Conservation (phyloP, 2,329 filamentous ascomycete species). For the Lachnellula occidentalis region DNA sequence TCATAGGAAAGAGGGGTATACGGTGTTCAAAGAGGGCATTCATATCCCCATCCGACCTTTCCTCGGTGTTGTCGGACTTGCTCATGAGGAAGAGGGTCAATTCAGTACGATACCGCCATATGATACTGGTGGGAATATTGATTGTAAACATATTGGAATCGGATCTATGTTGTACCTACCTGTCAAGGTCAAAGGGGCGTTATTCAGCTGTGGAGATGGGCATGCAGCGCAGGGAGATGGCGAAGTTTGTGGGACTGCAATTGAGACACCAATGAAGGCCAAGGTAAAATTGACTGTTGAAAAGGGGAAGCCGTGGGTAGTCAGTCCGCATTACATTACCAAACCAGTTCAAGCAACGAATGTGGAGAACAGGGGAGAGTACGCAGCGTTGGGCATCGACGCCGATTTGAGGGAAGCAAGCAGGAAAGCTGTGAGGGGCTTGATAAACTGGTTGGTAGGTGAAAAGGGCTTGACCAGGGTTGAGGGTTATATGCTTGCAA, state of each 20-base stretch:
- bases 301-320: conserved; percentile 41
- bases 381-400: conserved; percentile 44
- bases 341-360: conserved; percentile 21
- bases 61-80: conserved; percentile 47
- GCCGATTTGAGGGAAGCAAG: conserved; percentile 43
- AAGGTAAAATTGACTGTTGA: conserved; percentile 43
- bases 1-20: conserved; percentile 31
- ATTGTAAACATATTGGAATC: conserved; percentile 44
- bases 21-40: conserved; percentile 43
- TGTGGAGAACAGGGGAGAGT: conserved; percentile 36
- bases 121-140: conserved; percentile 49
- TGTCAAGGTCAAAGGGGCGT: conserved; percentile 42
- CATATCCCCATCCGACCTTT: conserved; percentile 46
- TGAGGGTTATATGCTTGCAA: conserved; percentile 49
- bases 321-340: conserved; percentile 44
- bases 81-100: conserved; percentile 39
- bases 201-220: conserved; percentile 50
- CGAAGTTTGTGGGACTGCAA: conserved; percentile 51
- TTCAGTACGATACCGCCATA: conserved; percentile 46
- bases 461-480: conserved; percentile 40
- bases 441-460: conserved; percentile 43
- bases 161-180: conserved; percentile 45
- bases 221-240: conserved; percentile 51
- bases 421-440: conserved; percentile 41
- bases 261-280: conserved; percentile 48